phyloP scores from a whole-genome alignment of 2,329 filamentous ascomycete genomes.

The Colletotrichum horii region DNA sequence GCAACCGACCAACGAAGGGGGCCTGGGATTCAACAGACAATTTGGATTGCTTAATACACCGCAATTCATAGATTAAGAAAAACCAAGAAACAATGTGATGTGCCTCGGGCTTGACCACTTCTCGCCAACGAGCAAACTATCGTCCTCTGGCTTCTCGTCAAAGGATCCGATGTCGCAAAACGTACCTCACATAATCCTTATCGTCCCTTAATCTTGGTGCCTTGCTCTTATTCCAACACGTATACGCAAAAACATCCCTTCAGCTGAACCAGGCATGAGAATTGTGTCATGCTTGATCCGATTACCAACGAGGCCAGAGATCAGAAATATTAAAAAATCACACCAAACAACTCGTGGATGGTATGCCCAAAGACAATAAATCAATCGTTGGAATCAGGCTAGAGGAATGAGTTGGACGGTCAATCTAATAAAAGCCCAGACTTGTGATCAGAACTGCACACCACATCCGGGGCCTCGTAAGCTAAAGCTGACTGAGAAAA shows the following conservation, averaged over 20 bases:
- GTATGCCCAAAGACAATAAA: no score
- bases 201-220: background rate
- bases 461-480: background rate
- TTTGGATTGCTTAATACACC: rapidly evolving
- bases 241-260: background rate
- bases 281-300: background rate
- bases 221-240: background rate
- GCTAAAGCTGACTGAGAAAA: no score
- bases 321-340: background rate
- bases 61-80: rapidly evolving
- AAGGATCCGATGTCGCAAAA: background rate
- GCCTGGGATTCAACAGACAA: rapidly evolving
- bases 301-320: background rate
- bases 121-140: rapidly evolving
- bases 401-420: rapidly evolving
- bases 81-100: background rate
- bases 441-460: background rate
- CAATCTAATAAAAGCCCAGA: background rate
- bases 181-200: background rate
- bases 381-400: background rate
- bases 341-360: no score
- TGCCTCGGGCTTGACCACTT: rapidly evolving
- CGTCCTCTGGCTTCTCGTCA: no score
- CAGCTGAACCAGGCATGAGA: background rate
- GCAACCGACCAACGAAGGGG: rapidly evolving